Base-by-base conservation (phyloP, 306 rosid genomes). In the Hylodesmum podocarpum region DNA sequence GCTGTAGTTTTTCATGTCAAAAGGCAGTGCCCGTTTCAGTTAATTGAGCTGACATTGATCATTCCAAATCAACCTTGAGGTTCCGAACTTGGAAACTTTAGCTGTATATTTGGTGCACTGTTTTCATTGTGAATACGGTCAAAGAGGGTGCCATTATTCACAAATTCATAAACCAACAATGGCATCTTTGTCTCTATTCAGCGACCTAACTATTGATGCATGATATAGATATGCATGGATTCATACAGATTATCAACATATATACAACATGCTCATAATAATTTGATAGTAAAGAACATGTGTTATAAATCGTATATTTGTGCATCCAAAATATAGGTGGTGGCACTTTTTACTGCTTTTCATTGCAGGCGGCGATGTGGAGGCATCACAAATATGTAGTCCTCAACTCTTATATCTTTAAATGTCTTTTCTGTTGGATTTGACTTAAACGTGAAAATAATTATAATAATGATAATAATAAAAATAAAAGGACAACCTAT, bases 141-240 rank as follows among this genome's bases (percentile, higher is more conserved):
- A 9, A 0, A 86, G 0, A 86, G 81, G 1, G 85, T 77, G 0
- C 83, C 85, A 0, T 80, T 72, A 1, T 25, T 73, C 24, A 75
- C 31, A 33, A 63, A 85, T 67, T 85, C 86, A 25, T 82, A 85
- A 13, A 85, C 86, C 36, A 86, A 77, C 2, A 73, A 63, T 1
- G 87, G 89, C 0, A 86, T 80, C 76, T 86, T 65, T 0, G 83
- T 86, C 63, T 83, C 87, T 7, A 83, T 29, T 46, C 87, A 86
- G 14, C 89, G 83, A 33, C 89, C 86, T 0, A 86, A n/a, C n/a
- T n/a, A n/a, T n/a, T n/a, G n/a, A n/a, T n/a, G n/a, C n/a, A n/a
- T n/a, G n/a, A n/a, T n/a, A n/a, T n/a, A 64, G 22, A 86, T 39
- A 39, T 39, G 8, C 13, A 39, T 39, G 44, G 44, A 39, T 3